These are phyloP conservation scores for Puya raimondii DNA, from an alignment of 176 grass and related monocot genomes.

Conservation along the genomic window DNA sequence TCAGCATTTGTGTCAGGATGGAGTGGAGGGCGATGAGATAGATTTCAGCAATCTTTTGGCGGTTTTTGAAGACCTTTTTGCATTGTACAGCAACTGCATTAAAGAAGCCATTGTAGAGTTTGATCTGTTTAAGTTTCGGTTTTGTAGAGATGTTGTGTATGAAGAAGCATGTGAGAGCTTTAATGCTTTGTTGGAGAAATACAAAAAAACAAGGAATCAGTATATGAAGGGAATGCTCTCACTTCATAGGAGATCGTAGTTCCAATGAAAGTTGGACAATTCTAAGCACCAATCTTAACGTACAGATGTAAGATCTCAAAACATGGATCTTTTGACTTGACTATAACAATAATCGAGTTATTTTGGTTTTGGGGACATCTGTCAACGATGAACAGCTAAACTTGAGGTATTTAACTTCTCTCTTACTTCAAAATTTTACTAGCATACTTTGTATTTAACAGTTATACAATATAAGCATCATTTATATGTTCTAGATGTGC, in stretches of 20 bases:
- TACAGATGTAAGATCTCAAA: too few species aligned
- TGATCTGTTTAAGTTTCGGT: slow-evolving; percentile 25
- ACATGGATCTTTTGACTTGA: too few species aligned
- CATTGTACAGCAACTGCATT: slow-evolving; percentile 1
- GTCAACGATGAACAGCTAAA: too few species aligned
- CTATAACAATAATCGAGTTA: too few species aligned
- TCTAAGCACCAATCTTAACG: too few species aligned
- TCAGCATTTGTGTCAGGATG: slow-evolving; percentile 33
- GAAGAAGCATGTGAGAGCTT: slow-evolving; percentile 40
- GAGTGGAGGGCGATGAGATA: slow-evolving; percentile 13
- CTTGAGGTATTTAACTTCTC: too few species aligned
- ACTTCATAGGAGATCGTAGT: slow-evolving; percentile 35
- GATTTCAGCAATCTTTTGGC: slow-evolving; percentile 35
- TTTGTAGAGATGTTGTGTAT: slow-evolving; percentile 35
- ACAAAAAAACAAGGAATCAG: slow-evolving; percentile 42
- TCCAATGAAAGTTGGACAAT: too few species aligned
- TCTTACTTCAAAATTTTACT: too few species aligned
- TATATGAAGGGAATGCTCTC: slow-evolving; percentile 66
- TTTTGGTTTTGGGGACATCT: not conserved
- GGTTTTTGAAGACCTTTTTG: slow-evolving; percentile 29
- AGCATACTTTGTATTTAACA: too few species aligned
- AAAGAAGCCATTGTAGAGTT: slow-evolving; percentile 20
- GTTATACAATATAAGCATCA: too few species aligned
- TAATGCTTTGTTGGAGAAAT: slow-evolving; percentile 35
- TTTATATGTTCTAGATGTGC: too few species aligned